phyloP scores from a whole-genome alignment of 2,329 filamentous ascomycete species.

The Lasiodiplodia theobromae region DNA sequence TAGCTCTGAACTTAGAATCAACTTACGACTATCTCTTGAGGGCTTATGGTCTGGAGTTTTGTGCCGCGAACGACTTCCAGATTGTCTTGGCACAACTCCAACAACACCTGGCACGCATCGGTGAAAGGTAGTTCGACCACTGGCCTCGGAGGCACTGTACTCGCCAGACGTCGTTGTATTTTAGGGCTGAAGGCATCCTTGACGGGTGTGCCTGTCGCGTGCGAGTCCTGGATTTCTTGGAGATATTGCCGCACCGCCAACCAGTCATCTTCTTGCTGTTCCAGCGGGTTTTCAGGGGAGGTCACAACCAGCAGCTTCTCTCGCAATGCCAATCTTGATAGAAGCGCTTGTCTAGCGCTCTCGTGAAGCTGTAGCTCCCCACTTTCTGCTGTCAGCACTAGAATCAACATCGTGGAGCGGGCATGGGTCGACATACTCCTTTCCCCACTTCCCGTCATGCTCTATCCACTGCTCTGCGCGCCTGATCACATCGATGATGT shows the following conservation, averaged over 20 bases:
- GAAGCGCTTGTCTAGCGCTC: conserved; percentile 62
- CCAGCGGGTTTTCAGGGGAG: conserved; percentile 47
- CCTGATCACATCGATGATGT: conserved; percentile 63
- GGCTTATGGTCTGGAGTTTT: conserved; percentile 38
- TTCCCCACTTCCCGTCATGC: conserved; percentile 31
- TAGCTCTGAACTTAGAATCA: not conserved
- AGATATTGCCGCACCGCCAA: conserved; percentile 52
- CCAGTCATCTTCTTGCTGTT: conserved; percentile 44
- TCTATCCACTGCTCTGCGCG: conserved; percentile 60
- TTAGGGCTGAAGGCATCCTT: conserved; percentile 87
- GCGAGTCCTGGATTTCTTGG: conserved; percentile 64
- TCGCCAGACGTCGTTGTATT: conserved; percentile 88
- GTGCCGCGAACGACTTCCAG: conserved; percentile 58
- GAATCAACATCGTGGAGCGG: conserved; percentile 20
- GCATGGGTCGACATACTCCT: not conserved
- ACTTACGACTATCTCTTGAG: conserved; percentile 42
- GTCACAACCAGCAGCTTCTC: conserved; percentile 65
- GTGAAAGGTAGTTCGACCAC: conserved; percentile 80
- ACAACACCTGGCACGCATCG: conserved; percentile 74
- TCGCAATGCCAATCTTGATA: conserved; percentile 71
- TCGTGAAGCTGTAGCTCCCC: conserved; percentile 42
- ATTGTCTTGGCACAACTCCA: conserved; percentile 74
- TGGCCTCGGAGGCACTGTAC: conserved; percentile 89
- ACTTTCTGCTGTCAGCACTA: conserved; percentile 32
- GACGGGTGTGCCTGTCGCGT: conserved; percentile 68